These are phyloP conservation scores for Bolboschoenoplectus hybrid DNA, from an alignment of 202 grass and related monocot species.

Conservation along the genomic window DNA sequence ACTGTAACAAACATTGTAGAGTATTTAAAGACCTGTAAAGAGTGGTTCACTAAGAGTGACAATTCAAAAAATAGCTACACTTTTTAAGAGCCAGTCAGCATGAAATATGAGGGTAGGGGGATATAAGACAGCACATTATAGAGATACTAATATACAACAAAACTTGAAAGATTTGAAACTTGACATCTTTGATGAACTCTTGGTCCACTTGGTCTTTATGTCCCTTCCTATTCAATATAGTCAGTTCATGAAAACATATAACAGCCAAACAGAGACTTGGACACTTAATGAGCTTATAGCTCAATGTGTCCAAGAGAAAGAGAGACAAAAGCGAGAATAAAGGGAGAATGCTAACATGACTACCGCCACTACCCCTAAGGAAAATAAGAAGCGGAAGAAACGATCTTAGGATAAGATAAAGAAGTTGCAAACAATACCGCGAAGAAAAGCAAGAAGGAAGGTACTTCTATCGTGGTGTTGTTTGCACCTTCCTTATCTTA, in stretches of 20 bases:
- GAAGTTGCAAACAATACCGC: not conserved
- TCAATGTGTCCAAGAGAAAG: not conserved
- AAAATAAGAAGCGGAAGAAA: not conserved
- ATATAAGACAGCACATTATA: slow-evolving; percentile 8
- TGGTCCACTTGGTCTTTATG: slow-evolving; percentile 5
- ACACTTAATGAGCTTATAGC: not conserved
- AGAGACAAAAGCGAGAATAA: not conserved
- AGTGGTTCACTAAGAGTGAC: not conserved
- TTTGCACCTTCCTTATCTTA: not conserved
- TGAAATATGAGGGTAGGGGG: slow-evolving; percentile 24
- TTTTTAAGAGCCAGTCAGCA: not conserved
- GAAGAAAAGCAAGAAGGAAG: not conserved
- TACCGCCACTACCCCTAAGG: no score
- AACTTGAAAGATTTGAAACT: not conserved
- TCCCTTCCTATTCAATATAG: slow-evolving; percentile 23
- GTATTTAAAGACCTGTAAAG: not conserved
- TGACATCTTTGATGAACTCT: not conserved
- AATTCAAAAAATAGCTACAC: not conserved
- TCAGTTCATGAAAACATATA: not conserved
- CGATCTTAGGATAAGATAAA: not conserved
- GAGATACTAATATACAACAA: not conserved
- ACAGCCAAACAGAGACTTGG: not conserved
- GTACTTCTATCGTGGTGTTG: not conserved
- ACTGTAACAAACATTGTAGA: not conserved
- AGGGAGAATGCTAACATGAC: not conserved